Conservation (phyloP, 2,329 filamentous ascomycete genomes). For the Amesomyces nigricolor region DNA sequence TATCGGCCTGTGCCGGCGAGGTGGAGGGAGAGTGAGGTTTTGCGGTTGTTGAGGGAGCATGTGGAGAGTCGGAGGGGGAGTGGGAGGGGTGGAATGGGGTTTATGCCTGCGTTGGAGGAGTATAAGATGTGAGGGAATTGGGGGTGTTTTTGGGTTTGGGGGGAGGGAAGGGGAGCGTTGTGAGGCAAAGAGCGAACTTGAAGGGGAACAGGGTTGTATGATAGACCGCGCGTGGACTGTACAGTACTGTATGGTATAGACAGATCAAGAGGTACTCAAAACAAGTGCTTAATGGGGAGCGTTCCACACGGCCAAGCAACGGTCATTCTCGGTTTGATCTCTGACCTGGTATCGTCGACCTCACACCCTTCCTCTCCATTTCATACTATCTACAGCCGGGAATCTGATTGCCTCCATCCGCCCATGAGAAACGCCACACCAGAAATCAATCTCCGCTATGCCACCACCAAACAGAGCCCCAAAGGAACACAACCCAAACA, state of each 20-base stretch:
- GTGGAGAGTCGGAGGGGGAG: slow-evolving; percentile 54
- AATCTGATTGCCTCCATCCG: neutral
- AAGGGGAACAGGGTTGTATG: too few species aligned
- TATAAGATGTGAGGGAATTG: slow-evolving; percentile 3
- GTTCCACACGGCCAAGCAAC: too few species aligned
- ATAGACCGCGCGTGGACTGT: neutral
- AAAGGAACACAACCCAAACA: neutral
- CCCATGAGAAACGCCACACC: slow-evolving; percentile 2
- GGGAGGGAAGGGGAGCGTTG: too few species aligned
- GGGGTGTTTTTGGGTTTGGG: neutral
- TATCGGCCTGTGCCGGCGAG: slow-evolving; percentile 83
- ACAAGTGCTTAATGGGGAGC: neutral
- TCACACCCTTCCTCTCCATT: neutral
- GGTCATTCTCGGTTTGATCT: too few species aligned
- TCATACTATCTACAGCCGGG: neutral
- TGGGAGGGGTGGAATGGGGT: slow-evolving; percentile 14
- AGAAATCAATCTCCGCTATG: slow-evolving; percentile 7
- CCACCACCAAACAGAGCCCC: slow-evolving; percentile 1
- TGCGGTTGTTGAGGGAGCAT: slow-evolving; percentile 71
- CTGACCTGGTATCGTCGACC: neutral
- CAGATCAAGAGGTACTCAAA: neutral
- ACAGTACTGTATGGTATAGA: neutral
- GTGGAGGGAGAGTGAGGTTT: slow-evolving; percentile 79
- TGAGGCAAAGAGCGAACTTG: too few species aligned
- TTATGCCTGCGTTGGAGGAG: slow-evolving; percentile 17